phyloP scores from a whole-genome alignment of 768 basidiomycete genomes.

The Tephrocybe rancida region DNA sequence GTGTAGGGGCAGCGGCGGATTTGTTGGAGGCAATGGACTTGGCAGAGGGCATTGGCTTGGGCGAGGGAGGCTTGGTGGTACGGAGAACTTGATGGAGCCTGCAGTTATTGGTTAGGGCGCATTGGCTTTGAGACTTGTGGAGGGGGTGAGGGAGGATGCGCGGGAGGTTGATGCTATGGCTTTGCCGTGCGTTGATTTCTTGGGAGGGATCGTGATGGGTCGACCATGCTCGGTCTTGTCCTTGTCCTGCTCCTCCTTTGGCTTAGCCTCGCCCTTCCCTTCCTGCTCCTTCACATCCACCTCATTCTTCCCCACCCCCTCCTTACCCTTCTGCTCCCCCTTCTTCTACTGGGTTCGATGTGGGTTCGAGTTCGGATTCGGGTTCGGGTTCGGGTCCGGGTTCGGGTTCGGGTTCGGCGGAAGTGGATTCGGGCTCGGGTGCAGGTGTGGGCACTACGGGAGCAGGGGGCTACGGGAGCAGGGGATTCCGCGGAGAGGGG shows the following conservation, averaged over 20 bases:
- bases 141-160: conserved; percentile 4
- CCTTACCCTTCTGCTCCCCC: no score
- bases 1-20: neutral
- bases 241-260: no score
- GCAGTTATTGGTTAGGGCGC: conserved; percentile 34
- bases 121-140: conserved; percentile 11
- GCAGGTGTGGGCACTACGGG: no score
- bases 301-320: neutral
- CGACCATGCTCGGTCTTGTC: neutral
- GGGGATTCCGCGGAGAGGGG: no score
- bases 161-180: neutral
- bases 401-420: no score
- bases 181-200: no score
- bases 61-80: conserved; percentile 80
- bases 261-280: neutral
- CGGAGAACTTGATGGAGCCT: conserved; percentile 40
- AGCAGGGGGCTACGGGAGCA: no score
- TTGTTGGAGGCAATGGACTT: neutral
- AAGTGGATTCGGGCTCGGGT: no score
- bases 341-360: no score
- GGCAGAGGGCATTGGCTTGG: conserved; percentile 53
- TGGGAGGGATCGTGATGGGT: no score
- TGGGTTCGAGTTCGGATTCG: no score
- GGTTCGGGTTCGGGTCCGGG: no score
- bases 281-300: neutral